These are phyloP conservation scores for Trametes meyenii DNA, from an alignment of 768 basidiomycete species.

Conservation along the genomic window DNA sequence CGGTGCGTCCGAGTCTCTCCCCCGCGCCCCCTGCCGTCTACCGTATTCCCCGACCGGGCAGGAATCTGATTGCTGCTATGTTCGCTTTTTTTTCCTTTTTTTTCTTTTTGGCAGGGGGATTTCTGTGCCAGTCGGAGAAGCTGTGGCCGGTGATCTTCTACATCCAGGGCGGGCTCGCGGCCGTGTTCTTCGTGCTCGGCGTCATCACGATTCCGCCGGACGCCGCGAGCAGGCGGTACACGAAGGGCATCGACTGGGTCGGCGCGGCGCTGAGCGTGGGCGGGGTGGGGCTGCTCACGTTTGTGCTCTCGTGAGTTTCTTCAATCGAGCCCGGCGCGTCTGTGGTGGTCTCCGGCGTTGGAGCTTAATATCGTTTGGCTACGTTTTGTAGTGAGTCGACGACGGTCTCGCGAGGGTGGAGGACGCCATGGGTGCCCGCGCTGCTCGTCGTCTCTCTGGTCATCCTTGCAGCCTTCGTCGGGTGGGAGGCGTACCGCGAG, in stretches of 20 bases:
- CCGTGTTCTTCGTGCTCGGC: slow-evolving; percentile 33
- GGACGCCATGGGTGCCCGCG: slow-evolving; percentile 37
- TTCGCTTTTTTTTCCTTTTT: too few relatives aligned
- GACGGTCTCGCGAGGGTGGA: slow-evolving; percentile 36
- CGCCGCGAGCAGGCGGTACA: slow-evolving; percentile 29
- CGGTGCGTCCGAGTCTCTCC: slow-evolving; percentile 27
- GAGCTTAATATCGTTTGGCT: slow-evolving; percentile 2
- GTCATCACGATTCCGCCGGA: slow-evolving; percentile 27
- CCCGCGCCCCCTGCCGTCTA: not conserved
- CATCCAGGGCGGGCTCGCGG: slow-evolving; percentile 38
- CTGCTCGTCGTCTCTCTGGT: slow-evolving; percentile 33
- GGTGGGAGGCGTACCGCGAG: slow-evolving; percentile 38
- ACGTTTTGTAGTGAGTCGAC: slow-evolving; percentile 33
- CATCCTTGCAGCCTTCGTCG: slow-evolving; percentile 32
- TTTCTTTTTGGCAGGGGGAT: slow-evolving; percentile 29
- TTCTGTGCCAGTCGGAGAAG: slow-evolving; percentile 35
- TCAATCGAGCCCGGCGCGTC: too few relatives aligned
- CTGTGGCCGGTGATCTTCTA: slow-evolving; percentile 40
- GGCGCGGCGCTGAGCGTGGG: slow-evolving; percentile 37
- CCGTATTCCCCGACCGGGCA: not conserved
- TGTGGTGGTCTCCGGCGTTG: not conserved
- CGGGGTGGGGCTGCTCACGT: slow-evolving; percentile 39
- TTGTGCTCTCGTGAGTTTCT: slow-evolving; percentile 35
- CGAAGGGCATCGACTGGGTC: slow-evolving; percentile 40
- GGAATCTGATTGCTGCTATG: too few relatives aligned